Evolutionary conservation across 805 yeast species (phyloP), one percentile per base, ranked within the genome.

Genomic region (Pichia eremophila): DNA sequence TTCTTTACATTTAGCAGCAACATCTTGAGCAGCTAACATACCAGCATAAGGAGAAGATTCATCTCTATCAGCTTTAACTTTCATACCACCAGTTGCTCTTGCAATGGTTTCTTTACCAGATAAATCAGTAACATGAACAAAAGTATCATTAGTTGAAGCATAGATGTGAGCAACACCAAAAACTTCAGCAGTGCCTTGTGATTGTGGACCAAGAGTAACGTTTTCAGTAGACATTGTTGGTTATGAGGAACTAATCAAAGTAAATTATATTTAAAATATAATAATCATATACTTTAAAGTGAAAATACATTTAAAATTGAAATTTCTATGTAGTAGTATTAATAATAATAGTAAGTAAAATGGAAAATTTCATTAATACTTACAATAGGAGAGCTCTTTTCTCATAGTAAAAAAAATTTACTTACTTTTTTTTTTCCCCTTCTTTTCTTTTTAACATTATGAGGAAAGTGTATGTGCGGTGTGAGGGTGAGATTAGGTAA

Each of bases 41-140:
- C 97, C 99, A 71, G 99, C 99, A 85, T 93, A 93, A 75, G 99
- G 99, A 62, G 99, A 87, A 57, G 98, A 91, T 83, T 93, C 99
- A 74, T 95, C 99, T 81, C 98, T 88, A 81, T 93, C 99, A 68
- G 99, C 99, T 84, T 93, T 93, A 75, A 93, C 99, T 83, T 93
- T 93, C 99, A 93, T 93, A 62, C 99, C 99, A 83, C 99, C 99
- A 70, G 99, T 93, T 66, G 93, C 96, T 80, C 98, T 89, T 80
- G 96, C 83, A 71, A 93, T 91, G 78, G 99, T 93, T 80, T 95
- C 99, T 77, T 91, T 93, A 77, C 99, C 99, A 67, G 98, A 87
- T 66, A 90, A 79, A 81, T 93, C 99, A 67, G 99, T 93, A 67
- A 93, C 93, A 75, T 93, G 99, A 66, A 93, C 99, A 78, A 93